Percentiles rank a stretch among this genome's conserved stretches.
phyloP scores from a whole-genome alignment of 371 early-diverging fungal species.

The Apophysomyces ossiformis region DNA sequence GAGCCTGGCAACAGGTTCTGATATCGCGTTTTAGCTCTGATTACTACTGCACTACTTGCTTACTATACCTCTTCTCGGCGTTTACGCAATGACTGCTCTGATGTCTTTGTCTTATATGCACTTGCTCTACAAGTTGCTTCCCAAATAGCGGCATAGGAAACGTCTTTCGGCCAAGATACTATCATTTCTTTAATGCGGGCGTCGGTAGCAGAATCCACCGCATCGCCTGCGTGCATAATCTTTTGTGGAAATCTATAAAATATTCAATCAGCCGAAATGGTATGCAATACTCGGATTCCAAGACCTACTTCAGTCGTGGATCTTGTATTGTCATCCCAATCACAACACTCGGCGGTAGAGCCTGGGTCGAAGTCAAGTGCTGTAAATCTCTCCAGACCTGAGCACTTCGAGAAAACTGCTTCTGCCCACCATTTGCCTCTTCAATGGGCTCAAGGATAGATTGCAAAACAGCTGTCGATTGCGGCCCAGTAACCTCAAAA shows the following conservation, averaged over 20 bases:
- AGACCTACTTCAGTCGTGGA: slow-evolving; percentile 70
- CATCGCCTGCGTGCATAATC: slow-evolving; percentile 53
- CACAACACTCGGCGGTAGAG: slow-evolving; percentile 71
- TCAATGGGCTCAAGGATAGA: slow-evolving; percentile 51
- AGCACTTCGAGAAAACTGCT: neutral
- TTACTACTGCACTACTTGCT: neutral
- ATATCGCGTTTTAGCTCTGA: neutral
- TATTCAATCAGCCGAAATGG: too few species aligned
- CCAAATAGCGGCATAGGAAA: slow-evolving; percentile 68
- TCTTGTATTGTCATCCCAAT: slow-evolving; percentile 73
- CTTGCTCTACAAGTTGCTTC: slow-evolving; percentile 47
- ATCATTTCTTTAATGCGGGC: slow-evolving; percentile 34
- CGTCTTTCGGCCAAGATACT: slow-evolving; percentile 64
- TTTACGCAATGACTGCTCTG: slow-evolving; percentile 72
- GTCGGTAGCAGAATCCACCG: slow-evolving; percentile 31
- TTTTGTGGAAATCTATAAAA: slow-evolving; percentile 73
- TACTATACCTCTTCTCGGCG: slow-evolving; percentile 61
- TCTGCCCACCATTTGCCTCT: slow-evolving; percentile 2
- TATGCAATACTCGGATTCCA: neutral
- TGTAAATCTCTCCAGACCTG: slow-evolving; percentile 57
- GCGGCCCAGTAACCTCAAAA: slow-evolving; percentile 83
- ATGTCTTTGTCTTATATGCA: slow-evolving; percentile 43
- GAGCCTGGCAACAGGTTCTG: slow-evolving; percentile 68
- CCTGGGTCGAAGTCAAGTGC: slow-evolving; percentile 59
- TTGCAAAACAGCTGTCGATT: slow-evolving; percentile 72